Base-by-base conservation (phyloP, 306 rosid species). In the Cicer judaicum region DNA sequence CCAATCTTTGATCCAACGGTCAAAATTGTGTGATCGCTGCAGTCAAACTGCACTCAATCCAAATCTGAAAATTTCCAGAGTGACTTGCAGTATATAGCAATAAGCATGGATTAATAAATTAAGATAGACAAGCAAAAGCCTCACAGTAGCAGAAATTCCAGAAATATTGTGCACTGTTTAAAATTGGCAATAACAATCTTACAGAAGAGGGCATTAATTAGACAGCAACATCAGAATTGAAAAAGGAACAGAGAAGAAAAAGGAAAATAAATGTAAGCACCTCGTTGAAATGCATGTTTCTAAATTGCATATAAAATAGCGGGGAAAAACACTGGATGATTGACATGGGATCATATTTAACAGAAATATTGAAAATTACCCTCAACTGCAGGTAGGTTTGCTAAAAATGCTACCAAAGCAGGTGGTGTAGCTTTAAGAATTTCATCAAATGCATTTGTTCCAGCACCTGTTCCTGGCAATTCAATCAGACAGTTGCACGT, bases 371-470 rank as follows among this genome's bases (percentile, higher is more conserved):
- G 10, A 49, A 85, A 73, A 48, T 79, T 90, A 94, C 98, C 97
- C 39, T 94, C 99, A 79, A 92, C 85, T 54, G 88, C 83, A n/a
- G 99, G 97, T 78, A 94, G 84, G 86, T 84, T 90, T 67, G 96
- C 85, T 73, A 94, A 85, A 84, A 94, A 91, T 78, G 93, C 88
- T 57, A 90, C 73, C 86, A 94, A 84, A 44, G 92, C 83, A 75
- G 96, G 91, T 10, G 99, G 97, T 53, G 99, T 84, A 62, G 91
- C 90, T 85, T 90, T 89, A 49, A 90, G 73, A 85, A 94, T 86
- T 86, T 92, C 95, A 75, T 94, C 96, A 72, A 88, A 85, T n/a
- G 92, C 88, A 79, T 83, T 87, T 64, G 87, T 81, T 80, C 86
- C 96, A 66, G 86, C 84, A 62, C 88, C 86, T 68, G 77, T 77